Evolutionary conservation across 1,284 basidiomycete genomes (phyloP).

Genomic region (Apiotrichum brassicae): DNA sequence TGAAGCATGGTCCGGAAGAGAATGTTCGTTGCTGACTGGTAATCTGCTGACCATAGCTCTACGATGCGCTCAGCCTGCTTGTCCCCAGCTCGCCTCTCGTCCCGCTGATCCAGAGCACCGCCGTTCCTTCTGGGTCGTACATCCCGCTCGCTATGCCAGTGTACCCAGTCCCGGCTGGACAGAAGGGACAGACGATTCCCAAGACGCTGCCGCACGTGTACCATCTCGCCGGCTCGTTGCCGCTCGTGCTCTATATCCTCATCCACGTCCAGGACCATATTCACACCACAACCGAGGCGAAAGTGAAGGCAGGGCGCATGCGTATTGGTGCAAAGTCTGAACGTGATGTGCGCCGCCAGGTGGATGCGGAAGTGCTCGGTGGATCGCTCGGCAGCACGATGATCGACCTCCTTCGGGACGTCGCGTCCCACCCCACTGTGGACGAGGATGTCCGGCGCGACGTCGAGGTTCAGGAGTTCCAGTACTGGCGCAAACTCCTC

Average conservation of each 20-base stretch:
- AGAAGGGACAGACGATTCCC: slow-evolving; percentile 36
- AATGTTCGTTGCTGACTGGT: slow-evolving; percentile 50
- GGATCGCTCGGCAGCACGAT: slow-evolving; percentile 39
- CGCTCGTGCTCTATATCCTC: slow-evolving; percentile 45
- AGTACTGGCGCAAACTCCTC: slow-evolving; percentile 38
- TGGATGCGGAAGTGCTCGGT: slow-evolving; percentile 40
- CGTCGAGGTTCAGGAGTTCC: slow-evolving; percentile 40
- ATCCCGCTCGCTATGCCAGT: slow-evolving; percentile 34
- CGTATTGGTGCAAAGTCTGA: slow-evolving; percentile 64
- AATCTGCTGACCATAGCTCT: slow-evolving; percentile 52
- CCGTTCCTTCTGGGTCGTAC: slow-evolving; percentile 50
- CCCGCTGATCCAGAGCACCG: slow-evolving; percentile 59
- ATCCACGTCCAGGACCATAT: slow-evolving; percentile 57
- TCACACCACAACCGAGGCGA: slow-evolving; percentile 53
- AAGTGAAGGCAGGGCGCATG: slow-evolving; percentile 68
- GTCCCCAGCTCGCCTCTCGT: slow-evolving; percentile 71
- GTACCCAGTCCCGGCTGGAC: slow-evolving; percentile 59
- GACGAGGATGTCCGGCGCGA: slow-evolving; percentile 33
- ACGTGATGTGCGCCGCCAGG: slow-evolving; percentile 60
- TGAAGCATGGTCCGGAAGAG: slow-evolving; percentile 56
- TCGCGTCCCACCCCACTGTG: slow-evolving; percentile 31
- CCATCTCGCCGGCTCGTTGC: slow-evolving; percentile 48
- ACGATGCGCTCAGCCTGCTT: slow-evolving; percentile 60
- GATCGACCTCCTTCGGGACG: slow-evolving; percentile 34
- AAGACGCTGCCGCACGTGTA: slow-evolving; percentile 46